These are phyloP conservation scores for Trametes villosa DNA, from an alignment of 768 basidiomycete genomes.

Conservation along the genomic window DNA sequence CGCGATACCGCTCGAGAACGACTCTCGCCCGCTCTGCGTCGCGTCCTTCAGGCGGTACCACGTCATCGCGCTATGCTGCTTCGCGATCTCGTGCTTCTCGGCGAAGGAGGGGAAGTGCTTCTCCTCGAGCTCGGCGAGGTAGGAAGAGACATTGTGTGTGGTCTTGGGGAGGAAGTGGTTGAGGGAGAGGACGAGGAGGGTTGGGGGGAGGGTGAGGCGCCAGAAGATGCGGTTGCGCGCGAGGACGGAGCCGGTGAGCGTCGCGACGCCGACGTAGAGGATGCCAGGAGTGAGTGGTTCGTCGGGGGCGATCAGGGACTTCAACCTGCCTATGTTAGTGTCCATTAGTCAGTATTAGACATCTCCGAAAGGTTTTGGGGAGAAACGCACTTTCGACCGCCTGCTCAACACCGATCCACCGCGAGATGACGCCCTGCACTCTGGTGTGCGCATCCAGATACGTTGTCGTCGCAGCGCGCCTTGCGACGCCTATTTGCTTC, in stretches of 20 bases:
- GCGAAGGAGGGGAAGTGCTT: conserved; percentile 70
- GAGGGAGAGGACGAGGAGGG: conserved; percentile 69
- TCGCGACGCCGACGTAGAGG: conserved; percentile 88
- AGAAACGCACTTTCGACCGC: conserved; percentile 78
- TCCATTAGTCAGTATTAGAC: not conserved
- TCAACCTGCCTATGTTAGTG: conserved; percentile 66
- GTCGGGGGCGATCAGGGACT: conserved; percentile 76
- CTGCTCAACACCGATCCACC: conserved; percentile 87
- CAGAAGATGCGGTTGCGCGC: conserved; percentile 78
- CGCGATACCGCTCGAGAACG: conserved; percentile 48
- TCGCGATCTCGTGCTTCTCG: conserved; percentile 65
- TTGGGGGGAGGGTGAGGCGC: conserved; percentile 76
- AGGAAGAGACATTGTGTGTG: conserved; percentile 65
- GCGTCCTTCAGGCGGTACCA: conserved; percentile 60
- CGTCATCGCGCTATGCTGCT: conserved; percentile 62
- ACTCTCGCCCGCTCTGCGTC: conserved; percentile 49
- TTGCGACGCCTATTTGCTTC: conserved; percentile 70
- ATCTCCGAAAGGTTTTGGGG: not conserved
- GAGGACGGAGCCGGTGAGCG: conserved; percentile 86
- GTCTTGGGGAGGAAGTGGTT: conserved; percentile 90
- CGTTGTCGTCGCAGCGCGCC: conserved; percentile 60
- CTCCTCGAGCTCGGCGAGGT: conserved; percentile 73
- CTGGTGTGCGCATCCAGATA: conserved; percentile 62
- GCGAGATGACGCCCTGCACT: conserved; percentile 73
- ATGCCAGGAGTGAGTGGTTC: conserved; percentile 89